These are phyloP conservation scores for Ustilago hordei DNA, from an alignment of 1,284 basidiomycete genomes.

Conservation along the genomic window DNA sequence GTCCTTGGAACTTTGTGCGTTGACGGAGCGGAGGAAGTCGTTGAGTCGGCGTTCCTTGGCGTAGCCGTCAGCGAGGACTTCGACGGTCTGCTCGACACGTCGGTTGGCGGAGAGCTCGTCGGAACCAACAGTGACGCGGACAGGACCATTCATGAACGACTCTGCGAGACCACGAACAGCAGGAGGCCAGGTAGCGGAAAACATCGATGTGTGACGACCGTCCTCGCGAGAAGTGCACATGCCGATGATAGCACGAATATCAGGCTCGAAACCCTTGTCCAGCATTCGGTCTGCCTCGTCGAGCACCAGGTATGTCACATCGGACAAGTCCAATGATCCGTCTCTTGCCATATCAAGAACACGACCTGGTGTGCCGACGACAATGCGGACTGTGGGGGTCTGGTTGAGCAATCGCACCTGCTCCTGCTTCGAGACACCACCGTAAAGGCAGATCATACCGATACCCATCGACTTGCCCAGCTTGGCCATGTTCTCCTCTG, in stretches of 20 bases:
- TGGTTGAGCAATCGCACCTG: constrained; percentile 77
- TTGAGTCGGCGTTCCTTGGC: constrained; percentile 81
- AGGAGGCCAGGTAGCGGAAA: constrained; percentile 98
- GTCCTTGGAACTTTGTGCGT: constrained; percentile 72
- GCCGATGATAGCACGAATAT: constrained; percentile 91
- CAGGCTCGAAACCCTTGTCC: constrained; percentile 98
- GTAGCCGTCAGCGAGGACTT: constrained; percentile 88
- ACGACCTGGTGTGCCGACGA: constrained; percentile 94
- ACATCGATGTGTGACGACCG: constrained; percentile 71
- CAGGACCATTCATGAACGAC: constrained; percentile 86
- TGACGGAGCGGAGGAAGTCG: constrained; percentile 64
- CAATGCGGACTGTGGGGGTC: constrained; percentile 76
- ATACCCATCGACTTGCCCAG: constrained; percentile 84
- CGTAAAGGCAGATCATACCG: constrained; percentile 87
- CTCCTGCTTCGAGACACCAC: constrained; percentile 87
- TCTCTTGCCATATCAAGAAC: constrained; percentile 91
- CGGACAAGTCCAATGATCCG: constrained; percentile 77
- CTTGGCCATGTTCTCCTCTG: constrained; percentile 83
- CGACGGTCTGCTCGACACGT: constrained; percentile 81
- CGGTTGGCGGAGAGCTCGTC: constrained; percentile 96
- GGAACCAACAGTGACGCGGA: constrained; percentile 92
- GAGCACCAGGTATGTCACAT: constrained; percentile 89
- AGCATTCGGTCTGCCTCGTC: constrained; percentile 99
- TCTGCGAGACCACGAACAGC: constrained; percentile 92
- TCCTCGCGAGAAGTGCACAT: constrained; percentile 74